These are phyloP conservation scores for Polysphondylium violaceum DNA, from an alignment of 78 protist species.

Conservation along the genomic window DNA sequence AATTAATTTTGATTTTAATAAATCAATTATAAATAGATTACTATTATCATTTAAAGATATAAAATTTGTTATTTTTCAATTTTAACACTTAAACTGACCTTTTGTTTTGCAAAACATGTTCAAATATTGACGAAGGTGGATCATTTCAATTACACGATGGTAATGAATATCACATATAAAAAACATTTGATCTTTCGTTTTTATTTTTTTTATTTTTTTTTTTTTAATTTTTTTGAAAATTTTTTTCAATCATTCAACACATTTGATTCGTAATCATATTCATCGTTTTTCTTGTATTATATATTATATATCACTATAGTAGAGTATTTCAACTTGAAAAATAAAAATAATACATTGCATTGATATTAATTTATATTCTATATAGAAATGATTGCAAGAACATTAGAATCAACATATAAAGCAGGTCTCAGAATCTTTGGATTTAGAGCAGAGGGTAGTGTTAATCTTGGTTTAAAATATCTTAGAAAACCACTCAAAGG, in stretches of 20 bases:
- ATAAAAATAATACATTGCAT: neutral
- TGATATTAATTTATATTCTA: neutral
- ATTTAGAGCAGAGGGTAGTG: conserved; percentile 73
- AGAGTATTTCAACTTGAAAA: neutral
- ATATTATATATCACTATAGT: too few species aligned
- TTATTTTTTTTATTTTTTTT: neutral
- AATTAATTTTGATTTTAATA: too few species aligned
- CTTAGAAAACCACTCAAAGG: conserved; percentile 58
- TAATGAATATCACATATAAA: too few species aligned
- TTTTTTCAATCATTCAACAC: neutral
- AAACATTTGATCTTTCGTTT: neutral
- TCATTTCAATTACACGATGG: too few species aligned
- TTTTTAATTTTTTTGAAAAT: neutral
- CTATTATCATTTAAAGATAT: too few species aligned
- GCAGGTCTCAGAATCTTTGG: conserved; percentile 63
- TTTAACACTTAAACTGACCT: too few species aligned
- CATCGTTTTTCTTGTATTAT: too few species aligned
- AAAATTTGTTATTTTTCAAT: too few species aligned
- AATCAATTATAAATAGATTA: too few species aligned
- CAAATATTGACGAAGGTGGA: too few species aligned
- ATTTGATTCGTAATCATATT: neutral
- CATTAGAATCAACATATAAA: conserved; percentile 26
- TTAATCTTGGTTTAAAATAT: conserved; percentile 62
- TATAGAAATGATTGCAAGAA: conserved; percentile 32
- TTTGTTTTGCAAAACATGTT: too few species aligned